Conservation (phyloP, 2,329 filamentous ascomycete species). For the Zarea fungicola region DNA sequence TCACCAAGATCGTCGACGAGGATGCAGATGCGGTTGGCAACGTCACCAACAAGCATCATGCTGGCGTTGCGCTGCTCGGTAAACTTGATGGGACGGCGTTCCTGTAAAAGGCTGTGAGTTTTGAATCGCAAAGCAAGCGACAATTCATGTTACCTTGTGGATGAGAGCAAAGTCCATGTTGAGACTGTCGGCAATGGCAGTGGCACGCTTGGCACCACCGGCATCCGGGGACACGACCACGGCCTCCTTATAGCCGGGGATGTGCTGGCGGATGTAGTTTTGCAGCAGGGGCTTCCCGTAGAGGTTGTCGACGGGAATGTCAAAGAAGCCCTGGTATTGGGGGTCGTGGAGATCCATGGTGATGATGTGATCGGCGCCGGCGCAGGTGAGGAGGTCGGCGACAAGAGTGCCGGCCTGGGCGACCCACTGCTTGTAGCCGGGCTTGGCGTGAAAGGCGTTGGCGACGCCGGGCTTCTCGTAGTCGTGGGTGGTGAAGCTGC, state of each 20-base stretch:
- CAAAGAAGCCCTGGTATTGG: constrained; percentile 98
- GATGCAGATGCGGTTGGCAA: constrained; percentile 75
- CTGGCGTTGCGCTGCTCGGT: constrained; percentile 85
- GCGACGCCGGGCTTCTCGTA: constrained; percentile 54
- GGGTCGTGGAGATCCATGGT: constrained; percentile 96
- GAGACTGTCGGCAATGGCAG: constrained; percentile 86
- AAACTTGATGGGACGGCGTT: constrained; percentile 83
- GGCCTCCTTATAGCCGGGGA: constrained; percentile 76
- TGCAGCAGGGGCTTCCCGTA: constrained; percentile 75
- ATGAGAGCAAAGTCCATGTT: constrained; percentile 96
- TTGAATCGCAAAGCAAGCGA: constrained; percentile 13
- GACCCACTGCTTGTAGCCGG: constrained; percentile 98
- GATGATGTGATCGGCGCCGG: constrained; percentile 93
- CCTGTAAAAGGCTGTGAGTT: constrained; percentile 43
- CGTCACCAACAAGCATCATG: constrained; percentile 92
- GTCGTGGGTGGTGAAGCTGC: constrained; percentile 59
- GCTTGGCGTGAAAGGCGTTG: constrained; percentile 66
- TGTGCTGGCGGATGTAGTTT: constrained; percentile 70
- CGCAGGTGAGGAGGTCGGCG: constrained; percentile 89
- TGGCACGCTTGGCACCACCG: constrained; percentile 92
- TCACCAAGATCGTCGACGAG: constrained; percentile 92
- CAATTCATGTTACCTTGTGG: constrained; percentile 64
- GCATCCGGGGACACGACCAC: constrained; percentile 96
- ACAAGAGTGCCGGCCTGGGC: constrained; percentile 94
- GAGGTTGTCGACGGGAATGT: constrained; percentile 96